Conservation (phyloP, 1,139 yeast genomes). For the Spathaspora sp. region DNA sequence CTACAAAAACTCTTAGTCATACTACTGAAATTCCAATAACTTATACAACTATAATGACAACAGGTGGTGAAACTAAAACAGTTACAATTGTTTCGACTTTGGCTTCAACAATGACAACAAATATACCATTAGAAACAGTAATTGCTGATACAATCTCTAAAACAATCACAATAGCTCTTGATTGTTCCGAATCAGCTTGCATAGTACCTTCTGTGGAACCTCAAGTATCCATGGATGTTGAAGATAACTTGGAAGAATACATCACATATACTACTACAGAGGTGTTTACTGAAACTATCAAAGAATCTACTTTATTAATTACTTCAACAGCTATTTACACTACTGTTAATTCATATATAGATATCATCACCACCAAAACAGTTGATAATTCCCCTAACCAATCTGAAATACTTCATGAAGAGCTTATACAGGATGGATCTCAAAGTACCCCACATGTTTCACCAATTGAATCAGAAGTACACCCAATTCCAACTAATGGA, state of each 20-base stretch:
- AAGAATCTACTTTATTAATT: not conserved
- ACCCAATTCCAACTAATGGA: not conserved
- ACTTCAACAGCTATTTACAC: not conserved
- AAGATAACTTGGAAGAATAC: not conserved
- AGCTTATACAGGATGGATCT: not conserved
- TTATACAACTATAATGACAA: not conserved
- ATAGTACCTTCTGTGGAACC: not conserved
- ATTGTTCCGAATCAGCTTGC: not conserved
- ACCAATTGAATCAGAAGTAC: not conserved
- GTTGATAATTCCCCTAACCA: not conserved
- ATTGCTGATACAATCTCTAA: not conserved
- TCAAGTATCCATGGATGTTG: not conserved
- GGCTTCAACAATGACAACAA: not conserved
- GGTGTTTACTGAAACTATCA: not conserved
- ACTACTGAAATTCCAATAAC: constrained; percentile 1
- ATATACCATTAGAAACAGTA: not conserved
- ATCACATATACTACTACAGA: not conserved
- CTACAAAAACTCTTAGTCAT: not conserved
- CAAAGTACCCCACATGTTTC: not conserved
- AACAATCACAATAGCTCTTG: not conserved
- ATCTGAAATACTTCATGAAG: not conserved
- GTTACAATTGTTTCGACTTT: not conserved
- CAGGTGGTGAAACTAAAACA: not conserved
- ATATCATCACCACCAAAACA: not conserved
- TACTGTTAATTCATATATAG: not conserved